Conservation (phyloP, 2,329 filamentous ascomycete species). For the Penicillium brasilianum region DNA sequence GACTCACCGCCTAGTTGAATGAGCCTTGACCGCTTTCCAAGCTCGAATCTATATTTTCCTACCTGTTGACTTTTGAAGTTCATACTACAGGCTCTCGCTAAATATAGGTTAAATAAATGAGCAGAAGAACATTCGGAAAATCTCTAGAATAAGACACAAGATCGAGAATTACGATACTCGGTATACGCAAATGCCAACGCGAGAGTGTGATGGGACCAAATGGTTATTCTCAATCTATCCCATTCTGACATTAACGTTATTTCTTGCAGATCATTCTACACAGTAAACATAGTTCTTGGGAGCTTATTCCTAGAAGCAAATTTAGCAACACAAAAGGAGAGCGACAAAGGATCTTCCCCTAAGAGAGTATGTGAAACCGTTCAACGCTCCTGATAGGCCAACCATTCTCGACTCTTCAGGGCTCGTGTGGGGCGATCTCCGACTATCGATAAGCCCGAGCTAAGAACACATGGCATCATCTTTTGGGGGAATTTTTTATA, state of each 20-base stretch:
- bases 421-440: conserved; percentile 26
- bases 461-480: conserved; percentile 48
- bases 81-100: neutral
- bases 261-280: neutral
- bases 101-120: neutral
- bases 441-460: conserved; percentile 25
- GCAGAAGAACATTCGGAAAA: neutral
- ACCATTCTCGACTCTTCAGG: conserved; percentile 16
- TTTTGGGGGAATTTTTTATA: conserved; percentile 11
- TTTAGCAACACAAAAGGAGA: neutral
- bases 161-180: neutral
- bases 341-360: neutral
- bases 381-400: neutral
- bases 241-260: neutral
- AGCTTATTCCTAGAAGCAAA: neutral
- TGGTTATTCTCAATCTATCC: too few species aligned
- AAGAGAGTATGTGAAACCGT: neutral
- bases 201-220: too few species aligned
- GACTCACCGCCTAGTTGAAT: conserved; percentile 13
- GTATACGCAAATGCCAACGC: neutral
- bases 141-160: neutral
- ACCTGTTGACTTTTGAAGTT: neutral
- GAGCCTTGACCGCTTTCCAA: conserved; percentile 7
- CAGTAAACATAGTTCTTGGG: neutral
- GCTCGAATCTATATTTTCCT: neutral